Evolutionary conservation across 164 flowering plant species (phyloP).

Genomic region (Chloranthus sessilifolius): DNA sequence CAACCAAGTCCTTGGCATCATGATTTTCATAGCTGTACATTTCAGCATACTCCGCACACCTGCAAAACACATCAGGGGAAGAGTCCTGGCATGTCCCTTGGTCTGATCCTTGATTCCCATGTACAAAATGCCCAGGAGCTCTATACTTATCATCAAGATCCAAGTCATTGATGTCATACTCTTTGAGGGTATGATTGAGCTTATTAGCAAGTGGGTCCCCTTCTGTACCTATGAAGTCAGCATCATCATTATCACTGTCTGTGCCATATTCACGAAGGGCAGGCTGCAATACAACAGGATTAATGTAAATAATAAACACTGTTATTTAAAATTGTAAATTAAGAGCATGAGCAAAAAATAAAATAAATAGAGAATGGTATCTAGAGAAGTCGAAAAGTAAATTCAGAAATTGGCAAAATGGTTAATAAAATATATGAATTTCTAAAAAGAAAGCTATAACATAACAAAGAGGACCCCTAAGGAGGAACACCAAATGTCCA

Average conservation of each 20-base stretch:
- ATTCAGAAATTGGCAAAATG: no score
- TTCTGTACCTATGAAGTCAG: slow-evolving; percentile 33
- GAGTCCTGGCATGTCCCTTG: slow-evolving; percentile 28
- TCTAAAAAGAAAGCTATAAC: no score
- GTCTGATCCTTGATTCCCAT: slow-evolving; percentile 19
- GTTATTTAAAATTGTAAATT: neutral
- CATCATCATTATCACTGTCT: slow-evolving; percentile 41
- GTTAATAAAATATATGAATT: no score
- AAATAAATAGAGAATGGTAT: neutral
- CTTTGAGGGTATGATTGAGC: slow-evolving; percentile 45
- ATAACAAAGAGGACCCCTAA: no score
- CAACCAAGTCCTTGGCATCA: slow-evolving; percentile 30
- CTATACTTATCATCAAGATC: slow-evolving; percentile 43
- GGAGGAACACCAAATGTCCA: no score
- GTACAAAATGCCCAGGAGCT: slow-evolving; percentile 59
- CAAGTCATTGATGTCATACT: slow-evolving; percentile 31
- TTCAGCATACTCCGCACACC: slow-evolving; percentile 74
- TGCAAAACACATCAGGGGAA: slow-evolving; percentile 51
- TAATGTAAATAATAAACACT: neutral
- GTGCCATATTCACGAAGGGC: slow-evolving; percentile 62
- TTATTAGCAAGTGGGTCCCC: slow-evolving; percentile 50
- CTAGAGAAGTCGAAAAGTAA: no score
- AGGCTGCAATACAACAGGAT: slow-evolving; percentile 42
- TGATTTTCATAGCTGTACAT: slow-evolving; percentile 48
- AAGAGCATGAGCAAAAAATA: neutral